Evolutionary conservation across 176 grass and related monocot species (phyloP).

Genomic region (Olyra latifolia): DNA sequence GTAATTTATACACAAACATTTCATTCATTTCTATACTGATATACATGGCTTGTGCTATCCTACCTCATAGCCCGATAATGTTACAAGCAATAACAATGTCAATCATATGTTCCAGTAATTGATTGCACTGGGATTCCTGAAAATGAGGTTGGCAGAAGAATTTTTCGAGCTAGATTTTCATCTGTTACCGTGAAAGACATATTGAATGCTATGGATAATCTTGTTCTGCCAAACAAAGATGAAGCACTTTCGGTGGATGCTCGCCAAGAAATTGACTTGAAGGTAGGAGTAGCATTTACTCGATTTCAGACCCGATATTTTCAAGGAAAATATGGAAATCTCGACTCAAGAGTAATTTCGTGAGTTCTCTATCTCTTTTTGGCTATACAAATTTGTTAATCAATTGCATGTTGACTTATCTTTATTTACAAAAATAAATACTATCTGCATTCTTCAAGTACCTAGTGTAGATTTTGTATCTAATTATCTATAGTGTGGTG

Average conservation of each 20-base stretch:
- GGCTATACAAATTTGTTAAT: slow-evolving; percentile 16
- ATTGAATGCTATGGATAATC: slow-evolving; percentile 75
- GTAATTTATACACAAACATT: neutral
- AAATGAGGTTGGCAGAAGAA: slow-evolving; percentile 74
- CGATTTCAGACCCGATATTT: slow-evolving; percentile 96
- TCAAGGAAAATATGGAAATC: slow-evolving; percentile 98
- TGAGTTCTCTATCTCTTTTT: slow-evolving; percentile 62
- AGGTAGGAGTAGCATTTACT: slow-evolving; percentile 98
- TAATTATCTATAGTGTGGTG: slow-evolving; percentile 4
- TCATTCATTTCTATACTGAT: slow-evolving; percentile 17
- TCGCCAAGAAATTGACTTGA: slow-evolving; percentile 97
- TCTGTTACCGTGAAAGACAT: slow-evolving; percentile 94
- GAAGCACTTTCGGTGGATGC: slow-evolving; percentile 88
- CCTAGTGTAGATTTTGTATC: neutral
- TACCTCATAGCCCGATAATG: neutral
- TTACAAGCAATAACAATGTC: slow-evolving; percentile 3
- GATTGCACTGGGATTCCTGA: slow-evolving; percentile 81
- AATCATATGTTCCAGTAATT: slow-evolving; percentile 63
- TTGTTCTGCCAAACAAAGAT: slow-evolving; percentile 83
- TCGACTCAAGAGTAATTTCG: slow-evolving; percentile 99
- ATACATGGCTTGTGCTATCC: neutral
- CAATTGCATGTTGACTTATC: neutral
- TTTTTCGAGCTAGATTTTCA: slow-evolving; percentile 89
- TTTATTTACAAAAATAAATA: neutral
- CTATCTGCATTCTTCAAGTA: slow-evolving; percentile 22